These are phyloP conservation scores for Carallia brachiata DNA, from an alignment of 345 rosid genomes.

Conservation along the genomic window DNA sequence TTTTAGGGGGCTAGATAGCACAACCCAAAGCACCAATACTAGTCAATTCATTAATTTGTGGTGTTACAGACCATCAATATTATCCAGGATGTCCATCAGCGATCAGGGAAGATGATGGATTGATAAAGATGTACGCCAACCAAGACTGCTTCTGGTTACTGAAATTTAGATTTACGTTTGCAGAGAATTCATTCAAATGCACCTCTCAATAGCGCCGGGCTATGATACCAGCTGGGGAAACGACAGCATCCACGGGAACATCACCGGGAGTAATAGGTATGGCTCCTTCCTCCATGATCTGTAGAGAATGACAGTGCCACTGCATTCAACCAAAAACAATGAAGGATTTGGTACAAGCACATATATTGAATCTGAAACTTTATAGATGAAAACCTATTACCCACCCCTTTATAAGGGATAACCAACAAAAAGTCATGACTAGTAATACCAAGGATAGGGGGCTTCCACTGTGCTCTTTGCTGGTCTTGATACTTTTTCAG, in stretches of 20 bases:
- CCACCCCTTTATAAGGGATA: background rate
- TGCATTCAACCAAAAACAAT: background rate
- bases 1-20: too few species aligned
- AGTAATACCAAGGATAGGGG: background rate
- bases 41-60: too few species aligned
- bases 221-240: background rate
- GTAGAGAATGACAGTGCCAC: conserved; percentile 1
- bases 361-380: too few species aligned
- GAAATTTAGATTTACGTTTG: background rate
- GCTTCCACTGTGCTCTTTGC: background rate
- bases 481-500: background rate
- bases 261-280: background rate
- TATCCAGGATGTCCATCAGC: too few species aligned
- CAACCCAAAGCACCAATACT: too few species aligned
- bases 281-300: background rate
- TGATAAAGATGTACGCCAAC: too few species aligned
- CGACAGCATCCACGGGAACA: background rate
- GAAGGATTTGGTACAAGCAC: background rate
- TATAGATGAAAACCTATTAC: too few species aligned
- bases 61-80: too few species aligned
- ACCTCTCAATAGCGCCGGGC: background rate
- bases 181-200: background rate
- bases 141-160: background rate
- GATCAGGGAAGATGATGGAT: too few species aligned
- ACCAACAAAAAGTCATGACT: background rate